These are phyloP conservation scores for Fusarium equiseti DNA, from an alignment of 2,329 filamentous ascomycete genomes.

Conservation along the genomic window DNA sequence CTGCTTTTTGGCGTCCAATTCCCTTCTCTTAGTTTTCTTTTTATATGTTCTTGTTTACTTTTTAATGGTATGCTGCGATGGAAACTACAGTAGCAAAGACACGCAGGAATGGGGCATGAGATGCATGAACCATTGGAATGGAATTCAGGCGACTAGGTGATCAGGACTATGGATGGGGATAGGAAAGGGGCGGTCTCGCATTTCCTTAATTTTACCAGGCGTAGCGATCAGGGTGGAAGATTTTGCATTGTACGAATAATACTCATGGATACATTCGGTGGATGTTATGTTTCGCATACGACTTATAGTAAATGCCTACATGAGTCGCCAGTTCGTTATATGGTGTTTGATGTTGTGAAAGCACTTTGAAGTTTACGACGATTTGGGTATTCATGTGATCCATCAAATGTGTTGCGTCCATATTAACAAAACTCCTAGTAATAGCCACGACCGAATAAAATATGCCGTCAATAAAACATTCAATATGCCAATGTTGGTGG, in stretches of 20 bases:
- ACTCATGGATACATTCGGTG: conserved; percentile 27
- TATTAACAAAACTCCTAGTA: conserved; percentile 28
- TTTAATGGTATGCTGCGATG: conserved; percentile 32
- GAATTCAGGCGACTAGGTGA: neutral
- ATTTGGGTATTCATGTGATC: neutral
- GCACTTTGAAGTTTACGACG: neutral
- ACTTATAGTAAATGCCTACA: conserved; percentile 24
- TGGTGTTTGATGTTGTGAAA: neutral
- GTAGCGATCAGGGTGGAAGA: conserved; percentile 16
- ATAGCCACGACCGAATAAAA: conserved; percentile 15
- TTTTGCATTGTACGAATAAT: conserved; percentile 29
- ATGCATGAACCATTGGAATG: conserved; percentile 14
- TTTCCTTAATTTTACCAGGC: conserved; percentile 29
- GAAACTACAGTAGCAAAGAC: conserved; percentile 24
- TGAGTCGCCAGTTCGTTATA: conserved; percentile 3
- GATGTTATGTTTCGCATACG: conserved; percentile 23
- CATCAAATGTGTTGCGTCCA: conserved; percentile 9
- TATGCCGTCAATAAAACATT: conserved; percentile 23
- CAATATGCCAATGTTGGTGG: conserved; percentile 15
- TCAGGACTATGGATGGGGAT: conserved; percentile 6
- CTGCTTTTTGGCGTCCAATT: conserved; percentile 6
- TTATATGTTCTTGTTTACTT: conserved; percentile 19
- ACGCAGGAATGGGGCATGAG: conserved; percentile 21
- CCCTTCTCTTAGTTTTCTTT: conserved; percentile 3
- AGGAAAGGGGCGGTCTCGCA: conserved; percentile 8